A percentile compares a stretch with the other conserved stretches of the same genome.
Conservation (phyloP, 139 green algal genomes). For the Astrephomene gubernaculifera region DNA sequence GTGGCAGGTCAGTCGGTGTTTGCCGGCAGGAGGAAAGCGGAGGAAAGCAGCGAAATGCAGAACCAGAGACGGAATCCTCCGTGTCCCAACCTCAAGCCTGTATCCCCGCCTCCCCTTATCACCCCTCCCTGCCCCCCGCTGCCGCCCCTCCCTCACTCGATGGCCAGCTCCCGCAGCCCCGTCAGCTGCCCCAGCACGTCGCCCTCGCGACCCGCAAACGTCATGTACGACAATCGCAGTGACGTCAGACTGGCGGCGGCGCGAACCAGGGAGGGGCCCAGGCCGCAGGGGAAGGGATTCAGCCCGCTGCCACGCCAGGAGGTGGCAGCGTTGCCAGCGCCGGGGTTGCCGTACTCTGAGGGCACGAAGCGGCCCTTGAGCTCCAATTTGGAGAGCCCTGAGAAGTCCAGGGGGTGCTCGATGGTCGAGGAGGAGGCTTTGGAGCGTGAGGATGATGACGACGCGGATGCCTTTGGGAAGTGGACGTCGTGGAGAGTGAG, state of each 20-base stretch:
- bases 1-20: too few species aligned
- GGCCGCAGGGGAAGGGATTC: neutral
- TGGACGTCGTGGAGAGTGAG: neutral
- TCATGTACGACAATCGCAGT: neutral
- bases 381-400: neutral
- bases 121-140: neutral
- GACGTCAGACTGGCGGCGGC: neutral
- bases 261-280: neutral
- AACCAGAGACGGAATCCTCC: neutral
- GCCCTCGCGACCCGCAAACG: neutral
- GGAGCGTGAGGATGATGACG: neutral
- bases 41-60: too few species aligned
- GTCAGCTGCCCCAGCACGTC: constrained; percentile 20
- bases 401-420: constrained; percentile 4
- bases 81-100: neutral
- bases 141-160: neutral
- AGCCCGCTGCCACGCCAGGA: neutral
- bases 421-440: neutral
- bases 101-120: neutral
- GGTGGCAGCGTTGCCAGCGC: too few species aligned
- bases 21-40: too few species aligned
- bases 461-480: neutral
- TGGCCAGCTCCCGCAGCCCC: constrained; percentile 19
- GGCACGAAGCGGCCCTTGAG: too few species aligned
- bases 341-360: too few species aligned